Evolutionary conservation across 495 filamentous ascomycete genomes (phyloP).

Genomic region (Jackrogersella multiformis): DNA sequence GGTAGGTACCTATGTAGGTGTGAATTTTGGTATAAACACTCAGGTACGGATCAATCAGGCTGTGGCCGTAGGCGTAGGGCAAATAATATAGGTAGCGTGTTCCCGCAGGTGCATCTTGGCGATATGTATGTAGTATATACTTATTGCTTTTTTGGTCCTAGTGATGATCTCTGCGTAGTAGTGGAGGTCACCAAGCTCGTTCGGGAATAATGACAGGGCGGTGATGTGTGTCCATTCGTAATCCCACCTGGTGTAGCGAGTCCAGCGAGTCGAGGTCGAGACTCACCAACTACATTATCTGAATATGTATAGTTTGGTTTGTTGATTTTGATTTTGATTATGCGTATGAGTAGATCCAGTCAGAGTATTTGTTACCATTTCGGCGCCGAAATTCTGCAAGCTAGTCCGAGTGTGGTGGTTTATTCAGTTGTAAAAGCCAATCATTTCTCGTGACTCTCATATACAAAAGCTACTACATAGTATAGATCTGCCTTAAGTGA

Average conservation of each 20-base stretch:
- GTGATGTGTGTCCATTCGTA: conserved; percentile 37
- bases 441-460: background rate
- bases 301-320: too few relatives aligned
- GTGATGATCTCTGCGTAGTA: conserved; percentile 38
- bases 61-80: background rate
- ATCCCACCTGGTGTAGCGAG: conserved; percentile 21
- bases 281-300: conserved; percentile 5
- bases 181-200: conserved; percentile 31
- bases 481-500: background rate
- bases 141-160: conserved; percentile 16
- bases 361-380: background rate
- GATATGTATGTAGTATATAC: conserved; percentile 24
- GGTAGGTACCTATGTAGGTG: background rate
- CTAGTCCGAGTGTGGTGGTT: background rate
- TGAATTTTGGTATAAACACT: conserved; percentile 1
- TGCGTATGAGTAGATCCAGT: conserved; percentile 8
- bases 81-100: conserved; percentile 1
- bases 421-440: background rate
- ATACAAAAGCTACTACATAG: background rate
- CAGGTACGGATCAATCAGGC: conserved; percentile 17
- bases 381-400: conserved; percentile 21
- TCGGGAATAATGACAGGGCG: conserved; percentile 32
- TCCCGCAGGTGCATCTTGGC: conserved; percentile 29
- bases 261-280: conserved; percentile 26
- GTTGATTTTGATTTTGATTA: conserved; percentile 7